Conservation (phyloP, 495 filamentous ascomycete species). For the Aspergillus steynii region DNA sequence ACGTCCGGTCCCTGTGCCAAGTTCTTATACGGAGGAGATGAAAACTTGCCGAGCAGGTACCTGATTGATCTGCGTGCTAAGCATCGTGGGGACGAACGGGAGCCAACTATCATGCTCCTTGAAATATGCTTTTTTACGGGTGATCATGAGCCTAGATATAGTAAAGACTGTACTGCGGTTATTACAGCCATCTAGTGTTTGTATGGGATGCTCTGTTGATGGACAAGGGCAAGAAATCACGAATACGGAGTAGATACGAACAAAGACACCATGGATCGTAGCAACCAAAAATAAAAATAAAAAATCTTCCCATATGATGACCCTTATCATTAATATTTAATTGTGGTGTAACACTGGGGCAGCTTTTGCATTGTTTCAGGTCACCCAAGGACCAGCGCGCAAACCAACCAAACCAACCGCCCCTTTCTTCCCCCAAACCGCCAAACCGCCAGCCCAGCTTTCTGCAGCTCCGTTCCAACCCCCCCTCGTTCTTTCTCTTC, state of each 20-base stretch:
- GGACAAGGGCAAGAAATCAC: too few species aligned
- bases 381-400: neutral
- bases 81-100: neutral
- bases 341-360: neutral
- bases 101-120: neutral
- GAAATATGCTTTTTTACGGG: neutral
- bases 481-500: neutral
- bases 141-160: neutral
- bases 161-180: neutral
- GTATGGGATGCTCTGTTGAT: too few species aligned
- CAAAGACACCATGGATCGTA: too few species aligned
- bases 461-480: neutral
- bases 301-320: too few species aligned
- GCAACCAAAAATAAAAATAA: too few species aligned
- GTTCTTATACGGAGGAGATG: neutral
- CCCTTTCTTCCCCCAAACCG: constrained; percentile 6
- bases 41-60: neutral
- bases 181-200: neutral
- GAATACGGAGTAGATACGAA: too few species aligned
- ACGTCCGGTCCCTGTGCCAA: neutral
- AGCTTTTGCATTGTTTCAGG: neutral
- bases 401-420: neutral
- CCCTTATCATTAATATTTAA: too few species aligned
- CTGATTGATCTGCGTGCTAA: too few species aligned
- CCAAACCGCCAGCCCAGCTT: constrained; percentile 6